A percentile compares a stretch with the other conserved stretches of the same genome.
Evolutionary conservation across 805 yeast genomes (phyloP).

Genomic region (Yamadazyma paraphyllophila): DNA sequence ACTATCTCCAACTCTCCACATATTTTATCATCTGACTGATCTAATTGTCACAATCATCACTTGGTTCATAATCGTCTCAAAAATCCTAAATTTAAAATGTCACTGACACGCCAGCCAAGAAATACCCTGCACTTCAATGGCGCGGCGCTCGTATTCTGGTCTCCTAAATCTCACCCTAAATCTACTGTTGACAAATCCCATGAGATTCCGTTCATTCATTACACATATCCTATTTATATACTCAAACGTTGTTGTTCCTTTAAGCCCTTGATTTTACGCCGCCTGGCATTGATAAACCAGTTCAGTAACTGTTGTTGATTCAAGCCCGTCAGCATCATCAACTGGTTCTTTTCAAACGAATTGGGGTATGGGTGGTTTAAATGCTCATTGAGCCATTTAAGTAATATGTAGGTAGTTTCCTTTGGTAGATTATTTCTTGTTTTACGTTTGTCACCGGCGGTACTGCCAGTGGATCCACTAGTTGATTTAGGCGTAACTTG

Average conservation of each 20-base stretch:
- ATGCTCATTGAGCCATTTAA: slow-evolving; percentile 73
- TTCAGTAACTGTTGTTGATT: slow-evolving; percentile 79
- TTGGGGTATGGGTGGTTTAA: slow-evolving; percentile 83
- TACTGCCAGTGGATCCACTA: not conserved
- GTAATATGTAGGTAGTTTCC: slow-evolving; percentile 68
- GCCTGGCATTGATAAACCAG: slow-evolving; percentile 86
- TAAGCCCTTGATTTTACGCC: slow-evolving; percentile 61
- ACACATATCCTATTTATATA: slow-evolving; percentile 5
- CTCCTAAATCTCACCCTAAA: not conserved
- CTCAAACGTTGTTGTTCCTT: slow-evolving; percentile 34
- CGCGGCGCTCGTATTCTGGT: not conserved
- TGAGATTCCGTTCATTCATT: not conserved
- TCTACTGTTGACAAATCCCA: not conserved
- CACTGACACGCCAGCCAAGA: too few relatives aligned
- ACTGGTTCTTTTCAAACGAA: slow-evolving; percentile 68
- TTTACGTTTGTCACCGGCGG: slow-evolving; percentile 25
- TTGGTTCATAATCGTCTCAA: too few relatives aligned
- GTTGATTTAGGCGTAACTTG: not conserved
- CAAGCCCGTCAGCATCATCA: slow-evolving; percentile 70
- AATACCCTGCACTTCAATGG: not conserved
- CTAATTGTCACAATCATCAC: too few relatives aligned
- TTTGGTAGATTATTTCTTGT: slow-evolving; percentile 75
- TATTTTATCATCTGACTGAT: too few relatives aligned
- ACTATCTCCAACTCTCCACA: too few relatives aligned
- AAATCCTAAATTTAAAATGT: too few relatives aligned